Evolutionary conservation across 2,329 filamentous ascomycete species (phyloP), one percentile per base, ranked within the genome.

Genomic region (Didymella glomerata): DNA sequence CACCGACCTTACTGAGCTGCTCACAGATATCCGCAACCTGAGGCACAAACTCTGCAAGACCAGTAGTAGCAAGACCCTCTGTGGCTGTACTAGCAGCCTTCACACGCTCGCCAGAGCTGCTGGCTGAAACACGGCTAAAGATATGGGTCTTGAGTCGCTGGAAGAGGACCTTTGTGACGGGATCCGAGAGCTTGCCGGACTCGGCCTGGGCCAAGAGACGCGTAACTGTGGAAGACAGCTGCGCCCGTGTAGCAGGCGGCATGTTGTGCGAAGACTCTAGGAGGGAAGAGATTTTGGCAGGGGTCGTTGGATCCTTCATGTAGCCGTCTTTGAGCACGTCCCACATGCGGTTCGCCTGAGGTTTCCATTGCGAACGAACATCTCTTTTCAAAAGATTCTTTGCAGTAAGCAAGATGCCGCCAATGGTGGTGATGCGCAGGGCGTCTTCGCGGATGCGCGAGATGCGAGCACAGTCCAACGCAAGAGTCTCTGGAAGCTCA

Each of bases 381-480:
- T 94, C 91, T 16, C 91, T 87, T 77, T 93, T 93, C 30, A 95
- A 84, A 8, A 94, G 81, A 67, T 93, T 94, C 80, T 95, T 95
- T 76, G 89, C 90, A 50, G 92, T 92, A 14, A 94, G 79, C 27
- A 93, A 80, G 47, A 94, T 89, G 0, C 90, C 89, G 1, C 89
- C 90, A 3, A 90, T 85, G 1, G 90, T 90, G 22, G 91, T 85
- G 67, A 94, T 88, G 44, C 87, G 85, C 45, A 89, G 78, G 0
- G 87, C 82, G 57, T 87, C 81, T 25, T 78, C 75, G 9, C 87
- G 85, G 47, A 87, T 83, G 22, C 82, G 81, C 2, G 79, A 76
- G 41, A 92, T 85, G 16, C 91, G 89, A 52, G 83, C 84, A 40
- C 81, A 74, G 67, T 95, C 91, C 1, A 94, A 84, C 14, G 82